Evolutionary conservation across 345 rosid genomes (phyloP).

Genomic region (Camelina sativa): DNA sequence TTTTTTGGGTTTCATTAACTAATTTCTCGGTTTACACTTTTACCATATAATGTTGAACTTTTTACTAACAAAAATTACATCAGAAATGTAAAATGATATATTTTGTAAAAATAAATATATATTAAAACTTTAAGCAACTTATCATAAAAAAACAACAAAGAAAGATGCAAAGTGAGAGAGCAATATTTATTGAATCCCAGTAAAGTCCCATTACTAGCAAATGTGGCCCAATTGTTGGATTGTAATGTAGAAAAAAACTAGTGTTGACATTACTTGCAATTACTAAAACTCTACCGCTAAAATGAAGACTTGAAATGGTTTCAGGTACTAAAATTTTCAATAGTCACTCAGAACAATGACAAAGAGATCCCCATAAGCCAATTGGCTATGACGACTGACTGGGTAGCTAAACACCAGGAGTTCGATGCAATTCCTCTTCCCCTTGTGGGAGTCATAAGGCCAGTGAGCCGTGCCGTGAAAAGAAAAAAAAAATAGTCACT

Average conservation of each 20-base stretch:
- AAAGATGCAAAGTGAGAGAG: not conserved
- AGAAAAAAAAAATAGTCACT: not conserved
- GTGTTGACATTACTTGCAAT: no score
- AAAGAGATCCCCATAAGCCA: no score
- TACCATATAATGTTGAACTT: not conserved
- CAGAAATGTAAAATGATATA: not conserved
- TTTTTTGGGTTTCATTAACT: not conserved
- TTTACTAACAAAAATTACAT: not conserved
- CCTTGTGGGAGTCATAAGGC: no score
- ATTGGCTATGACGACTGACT: no score
- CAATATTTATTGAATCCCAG: not conserved
- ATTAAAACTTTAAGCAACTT: not conserved
- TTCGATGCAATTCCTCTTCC: not conserved
- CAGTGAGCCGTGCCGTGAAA: no score
- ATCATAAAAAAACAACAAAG: constrained; percentile 1
- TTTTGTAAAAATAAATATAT: not conserved
- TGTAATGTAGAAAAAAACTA: no score
- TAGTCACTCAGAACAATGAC: no score
- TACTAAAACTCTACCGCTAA: not conserved
- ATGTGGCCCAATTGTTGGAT: not conserved
- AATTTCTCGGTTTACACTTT: not conserved
- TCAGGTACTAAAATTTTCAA: not conserved
- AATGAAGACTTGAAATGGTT: not conserved
- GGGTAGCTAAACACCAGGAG: no score
- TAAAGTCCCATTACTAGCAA: constrained; percentile 6